A percentile compares a stretch with the other conserved stretches of the same genome.
phyloP scores from a whole-genome alignment of 208 protist genomes.

The Leishmania arabica region DNA sequence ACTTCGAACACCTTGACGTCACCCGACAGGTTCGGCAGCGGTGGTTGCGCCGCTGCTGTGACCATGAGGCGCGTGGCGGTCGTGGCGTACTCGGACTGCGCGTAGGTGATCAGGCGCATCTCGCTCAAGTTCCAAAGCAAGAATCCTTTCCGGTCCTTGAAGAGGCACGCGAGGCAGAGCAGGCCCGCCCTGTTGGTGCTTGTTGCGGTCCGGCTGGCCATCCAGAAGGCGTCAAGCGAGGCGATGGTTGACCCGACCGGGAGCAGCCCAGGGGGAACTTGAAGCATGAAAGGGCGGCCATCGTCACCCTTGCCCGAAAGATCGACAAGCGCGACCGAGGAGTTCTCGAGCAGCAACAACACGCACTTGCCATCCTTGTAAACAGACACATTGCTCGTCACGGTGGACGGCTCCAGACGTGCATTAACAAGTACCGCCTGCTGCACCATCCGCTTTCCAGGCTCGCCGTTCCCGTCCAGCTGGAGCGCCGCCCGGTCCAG shows the following conservation, averaged over 20 bases:
- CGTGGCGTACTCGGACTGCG: slow-evolving; percentile 37
- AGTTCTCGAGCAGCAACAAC: slow-evolving; percentile 70
- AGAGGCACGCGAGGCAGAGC: slow-evolving; percentile 58
- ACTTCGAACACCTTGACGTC: slow-evolving; percentile 58
- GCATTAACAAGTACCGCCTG: slow-evolving; percentile 68
- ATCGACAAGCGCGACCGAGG: slow-evolving; percentile 65
- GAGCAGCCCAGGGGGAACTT: slow-evolving; percentile 56
- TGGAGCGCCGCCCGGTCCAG: slow-evolving; percentile 54
- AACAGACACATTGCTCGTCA: slow-evolving; percentile 41
- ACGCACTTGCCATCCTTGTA: slow-evolving; percentile 70
- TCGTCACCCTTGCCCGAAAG: slow-evolving; percentile 58
- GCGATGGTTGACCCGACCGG: slow-evolving; percentile 57
- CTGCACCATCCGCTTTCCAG: slow-evolving; percentile 41
- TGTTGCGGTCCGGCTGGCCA: slow-evolving; percentile 26
- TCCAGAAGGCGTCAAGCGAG: slow-evolving; percentile 73
- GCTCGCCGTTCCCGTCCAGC: slow-evolving; percentile 34
- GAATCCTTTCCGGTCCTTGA: slow-evolving; percentile 68
- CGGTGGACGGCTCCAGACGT: slow-evolving; percentile 42
- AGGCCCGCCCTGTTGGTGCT: slow-evolving; percentile 21
- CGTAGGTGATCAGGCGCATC: slow-evolving; percentile 67
- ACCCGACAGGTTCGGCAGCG: slow-evolving; percentile 57
- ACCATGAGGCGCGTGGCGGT: slow-evolving; percentile 46
- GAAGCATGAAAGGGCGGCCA: slow-evolving; percentile 52
- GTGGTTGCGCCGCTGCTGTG: slow-evolving; percentile 38
- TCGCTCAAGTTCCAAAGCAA: slow-evolving; percentile 72